These are phyloP conservation scores for Tricholoma flavovirens DNA, from an alignment of 768 basidiomycete species.

Conservation along the genomic window DNA sequence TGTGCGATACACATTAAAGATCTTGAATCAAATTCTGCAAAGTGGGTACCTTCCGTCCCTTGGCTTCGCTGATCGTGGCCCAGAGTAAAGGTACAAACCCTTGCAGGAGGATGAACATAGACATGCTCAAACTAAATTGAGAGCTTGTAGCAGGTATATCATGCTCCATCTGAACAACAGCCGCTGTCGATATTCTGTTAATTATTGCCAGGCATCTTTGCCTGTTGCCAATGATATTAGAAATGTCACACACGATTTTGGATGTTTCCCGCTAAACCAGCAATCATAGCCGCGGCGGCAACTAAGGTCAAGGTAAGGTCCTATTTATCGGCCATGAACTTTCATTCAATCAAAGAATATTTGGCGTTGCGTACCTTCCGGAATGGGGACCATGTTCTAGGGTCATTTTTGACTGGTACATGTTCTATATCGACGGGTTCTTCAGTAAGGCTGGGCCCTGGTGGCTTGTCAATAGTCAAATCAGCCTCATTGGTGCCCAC, in stretches of 20 bases:
- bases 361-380: slow-evolving; percentile 40
- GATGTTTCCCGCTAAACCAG: slow-evolving; percentile 52
- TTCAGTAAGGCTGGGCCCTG: not conserved
- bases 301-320: slow-evolving; percentile 42
- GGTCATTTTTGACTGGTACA: slow-evolving; percentile 53
- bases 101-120: slow-evolving; percentile 70
- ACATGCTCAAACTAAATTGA: slow-evolving; percentile 63
- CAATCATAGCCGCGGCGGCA: slow-evolving; percentile 49
- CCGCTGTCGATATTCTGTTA: slow-evolving; percentile 37
- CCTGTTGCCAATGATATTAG: not conserved
- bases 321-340: slow-evolving; percentile 18
- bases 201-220: not conserved
- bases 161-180: slow-evolving; percentile 52
- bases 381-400: slow-evolving; percentile 48
- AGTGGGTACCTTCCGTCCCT: slow-evolving; percentile 58
- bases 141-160: slow-evolving; percentile 54
- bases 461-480: not conserved
- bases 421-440: slow-evolving; percentile 41
- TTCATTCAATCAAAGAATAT: not conserved
- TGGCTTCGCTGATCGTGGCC: slow-evolving; percentile 68
- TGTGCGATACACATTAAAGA: slow-evolving; percentile 13
- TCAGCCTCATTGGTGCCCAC: not conserved
- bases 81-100: slow-evolving; percentile 63
- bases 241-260: slow-evolving; percentile 49
- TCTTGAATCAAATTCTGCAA: not conserved